Conservation (phyloP, 2,329 filamentous ascomycete species). For the Neopestalotiopsis sp. region DNA sequence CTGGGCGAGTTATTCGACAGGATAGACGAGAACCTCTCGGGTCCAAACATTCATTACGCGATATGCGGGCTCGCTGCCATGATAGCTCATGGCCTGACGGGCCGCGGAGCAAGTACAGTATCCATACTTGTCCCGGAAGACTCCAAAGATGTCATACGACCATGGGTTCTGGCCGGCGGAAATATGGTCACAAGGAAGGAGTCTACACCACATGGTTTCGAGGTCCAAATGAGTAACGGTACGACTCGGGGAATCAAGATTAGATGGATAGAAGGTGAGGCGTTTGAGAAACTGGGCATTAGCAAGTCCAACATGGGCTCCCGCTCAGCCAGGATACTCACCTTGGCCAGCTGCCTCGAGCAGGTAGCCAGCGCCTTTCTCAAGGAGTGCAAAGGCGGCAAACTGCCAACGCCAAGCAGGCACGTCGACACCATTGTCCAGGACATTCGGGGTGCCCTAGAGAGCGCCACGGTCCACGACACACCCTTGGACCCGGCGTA, state of each 20-base stretch:
- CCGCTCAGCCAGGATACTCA: constrained; percentile 28
- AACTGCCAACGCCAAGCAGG: not conserved
- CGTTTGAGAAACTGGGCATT: constrained; percentile 37
- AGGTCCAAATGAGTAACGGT: constrained; percentile 32
- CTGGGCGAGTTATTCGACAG: constrained; percentile 45
- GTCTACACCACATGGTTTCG: not conserved
- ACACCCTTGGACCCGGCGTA: constrained; percentile 17
- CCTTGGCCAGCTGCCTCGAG: constrained; percentile 32
- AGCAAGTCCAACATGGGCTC: constrained; percentile 19
- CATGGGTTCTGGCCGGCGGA: constrained; percentile 42
- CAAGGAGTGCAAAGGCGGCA: constrained; percentile 4
- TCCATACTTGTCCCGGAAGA: constrained; percentile 47
- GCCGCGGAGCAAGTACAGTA: constrained; percentile 37
- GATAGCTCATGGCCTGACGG: constrained; percentile 46
- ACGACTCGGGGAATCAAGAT: constrained; percentile 47
- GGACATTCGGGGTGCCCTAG: constrained; percentile 33
- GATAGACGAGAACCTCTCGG: constrained; percentile 44
- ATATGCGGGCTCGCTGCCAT: constrained; percentile 53
- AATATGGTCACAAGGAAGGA: not conserved
- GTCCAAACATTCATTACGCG: constrained; percentile 44
- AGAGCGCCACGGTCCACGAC: constrained; percentile 16
- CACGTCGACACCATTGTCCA: constrained; percentile 24
- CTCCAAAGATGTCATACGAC: constrained; percentile 41
- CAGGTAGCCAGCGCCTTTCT: constrained; percentile 31
- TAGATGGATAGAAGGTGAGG: constrained; percentile 42